A percentile compares a stretch with the other conserved stretches of the same genome.
Conservation (phyloP, 1,284 basidiomycete genomes). For the Cutaneotrichosporon curvatum region DNA sequence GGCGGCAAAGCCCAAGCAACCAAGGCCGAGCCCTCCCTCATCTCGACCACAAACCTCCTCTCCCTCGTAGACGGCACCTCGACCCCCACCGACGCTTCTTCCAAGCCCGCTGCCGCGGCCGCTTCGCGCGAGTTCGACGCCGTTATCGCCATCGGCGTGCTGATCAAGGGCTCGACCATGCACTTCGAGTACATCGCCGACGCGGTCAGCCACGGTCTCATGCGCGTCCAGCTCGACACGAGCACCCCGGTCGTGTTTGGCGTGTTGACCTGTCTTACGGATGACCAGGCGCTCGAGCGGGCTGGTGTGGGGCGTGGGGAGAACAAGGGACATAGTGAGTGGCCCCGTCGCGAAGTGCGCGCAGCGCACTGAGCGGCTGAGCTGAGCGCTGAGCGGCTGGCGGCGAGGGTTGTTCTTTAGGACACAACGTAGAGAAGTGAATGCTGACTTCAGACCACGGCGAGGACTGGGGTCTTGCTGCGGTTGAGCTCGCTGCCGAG, state of each 20-base stretch:
- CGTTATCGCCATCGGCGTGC: slow-evolving; percentile 90
- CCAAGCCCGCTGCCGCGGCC: slow-evolving; percentile 46
- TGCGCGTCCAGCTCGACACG: slow-evolving; percentile 87
- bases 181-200: slow-evolving; percentile 99
- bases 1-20: slow-evolving; percentile 42
- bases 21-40: slow-evolving; percentile 42
- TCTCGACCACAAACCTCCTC: slow-evolving; percentile 42
- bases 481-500: slow-evolving; percentile 82
- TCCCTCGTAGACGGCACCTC: slow-evolving; percentile 65
- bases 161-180: slow-evolving; percentile 96
- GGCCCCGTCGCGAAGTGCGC: too few species aligned
- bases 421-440: too few species aligned
- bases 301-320: slow-evolving; percentile 60
- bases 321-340: slow-evolving; percentile 47
- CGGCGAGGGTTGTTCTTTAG: too few species aligned
- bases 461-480: slow-evolving; percentile 91
- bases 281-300: slow-evolving; percentile 88
- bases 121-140: slow-evolving; percentile 76
- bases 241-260: slow-evolving; percentile 96
- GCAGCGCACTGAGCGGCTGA: too few species aligned
- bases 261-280: slow-evolving; percentile 84
- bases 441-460: slow-evolving; percentile 50
- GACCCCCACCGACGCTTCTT: slow-evolving; percentile 41
- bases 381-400: too few species aligned
- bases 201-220: slow-evolving; percentile 81